Evolutionary conservation across 2,329 filamentous ascomycete species (phyloP).

Genomic region (Aspergillus sergii): DNA sequence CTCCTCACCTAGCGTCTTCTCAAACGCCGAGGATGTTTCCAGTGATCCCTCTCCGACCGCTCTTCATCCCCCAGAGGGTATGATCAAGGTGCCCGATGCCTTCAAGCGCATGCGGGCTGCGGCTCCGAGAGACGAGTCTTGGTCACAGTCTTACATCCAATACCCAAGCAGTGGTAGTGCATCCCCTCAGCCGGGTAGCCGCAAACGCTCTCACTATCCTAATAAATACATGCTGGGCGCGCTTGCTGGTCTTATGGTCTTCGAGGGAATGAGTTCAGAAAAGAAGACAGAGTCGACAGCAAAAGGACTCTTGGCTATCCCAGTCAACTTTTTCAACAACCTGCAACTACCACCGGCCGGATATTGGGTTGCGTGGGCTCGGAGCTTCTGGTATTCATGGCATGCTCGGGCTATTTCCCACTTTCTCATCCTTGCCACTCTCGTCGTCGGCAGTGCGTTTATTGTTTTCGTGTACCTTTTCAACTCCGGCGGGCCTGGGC

Average conservation of each 20-base stretch:
- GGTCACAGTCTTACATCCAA: conserved; percentile 44
- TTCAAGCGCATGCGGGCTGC: conserved; percentile 46
- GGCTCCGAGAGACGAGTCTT: conserved; percentile 35
- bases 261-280: conserved; percentile 76
- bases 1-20: conserved; percentile 45
- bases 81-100: conserved; percentile 48
- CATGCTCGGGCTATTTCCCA: conserved; percentile 42
- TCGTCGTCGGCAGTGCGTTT: conserved; percentile 59
- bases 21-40: conserved; percentile 39
- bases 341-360: conserved; percentile 26
- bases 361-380: conserved; percentile 29
- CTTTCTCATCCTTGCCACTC: conserved; percentile 53
- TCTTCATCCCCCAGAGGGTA: conserved; percentile 42
- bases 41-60: conserved; percentile 35
- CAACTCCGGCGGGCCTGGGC: conserved; percentile 56
- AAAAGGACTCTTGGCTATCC: conserved; percentile 68
- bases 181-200: conserved; percentile 45
- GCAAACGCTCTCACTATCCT: conserved; percentile 54
- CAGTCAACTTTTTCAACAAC: conserved; percentile 58
- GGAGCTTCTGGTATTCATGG: conserved; percentile 38
- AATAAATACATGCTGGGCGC: conserved; percentile 91
- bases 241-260: conserved; percentile 85
- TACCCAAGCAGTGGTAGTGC: conserved; percentile 25
- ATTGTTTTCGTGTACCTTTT: conserved; percentile 60
- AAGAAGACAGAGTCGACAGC: conserved; percentile 64